Base-by-base conservation (phyloP, 352 stramenopile species). In the Globisporangium takayamanum region DNA sequence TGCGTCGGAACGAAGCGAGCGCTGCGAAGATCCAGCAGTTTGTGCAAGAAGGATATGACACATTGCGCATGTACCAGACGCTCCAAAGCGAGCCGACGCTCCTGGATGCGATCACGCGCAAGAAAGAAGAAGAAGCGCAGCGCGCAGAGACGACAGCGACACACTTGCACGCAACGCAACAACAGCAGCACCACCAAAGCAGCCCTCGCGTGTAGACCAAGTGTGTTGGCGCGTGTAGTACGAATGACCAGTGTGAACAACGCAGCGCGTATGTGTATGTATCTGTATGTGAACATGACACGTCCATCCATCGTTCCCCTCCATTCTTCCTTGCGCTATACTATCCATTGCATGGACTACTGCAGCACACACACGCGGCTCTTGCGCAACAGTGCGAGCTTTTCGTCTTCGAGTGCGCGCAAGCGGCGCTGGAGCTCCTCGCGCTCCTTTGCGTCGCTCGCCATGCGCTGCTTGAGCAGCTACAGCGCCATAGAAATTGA, bases 11-110 rank as follows among this genome's bases (percentile, higher is more conserved):
- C 47, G 81, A 94, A 62, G 52, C 47, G 28, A 79, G 73, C 61
- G 55, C 63, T 8, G 48, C 47, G 30, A 72, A 64, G 41, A 69
- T 88, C 57, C 65, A 68, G 26, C 64, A 55, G 49, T 67, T 80
- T 53, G 53, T 92, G 33, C 53, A 47, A 11, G 74, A 94, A 41
- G 84, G 81, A 11, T 59, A 74, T 53, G 69, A 78, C 46, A 77
- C 74, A n/a, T 63, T 92, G 59, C 53, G 60, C 30, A 80, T 92
- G 52, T 87, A 85, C 63, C 71, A 65, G 59, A 59, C 84, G 59
- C 68, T 92, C 15, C 65, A 78, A 42, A 57, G 62, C 10, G 71
- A 87, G 37, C 44, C 55, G 10, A 48, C 60, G 54, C 66, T 90
- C 56, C 75, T 88, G 16, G 56, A 59, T 1, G 76, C 78, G 33